Conservation (phyloP, 2,329 filamentous ascomycete species). For the Aspergillus sp. region DNA sequence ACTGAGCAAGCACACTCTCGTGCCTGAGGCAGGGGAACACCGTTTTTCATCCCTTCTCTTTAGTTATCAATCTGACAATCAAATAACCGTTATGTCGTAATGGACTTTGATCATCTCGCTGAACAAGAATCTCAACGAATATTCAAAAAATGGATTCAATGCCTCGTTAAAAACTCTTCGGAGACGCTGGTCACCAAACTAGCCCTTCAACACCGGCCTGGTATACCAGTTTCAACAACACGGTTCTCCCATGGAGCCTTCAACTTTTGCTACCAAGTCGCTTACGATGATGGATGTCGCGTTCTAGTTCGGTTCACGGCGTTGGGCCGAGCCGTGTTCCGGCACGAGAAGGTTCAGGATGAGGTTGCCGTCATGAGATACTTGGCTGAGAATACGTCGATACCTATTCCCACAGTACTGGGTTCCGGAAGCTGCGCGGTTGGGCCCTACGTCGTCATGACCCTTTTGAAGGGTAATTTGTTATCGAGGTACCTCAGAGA, state of each 20-base stretch:
- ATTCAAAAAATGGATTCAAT: slow-evolving; percentile 18
- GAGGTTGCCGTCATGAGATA: slow-evolving; percentile 9
- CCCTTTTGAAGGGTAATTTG: slow-evolving; percentile 18
- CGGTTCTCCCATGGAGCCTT: slow-evolving; percentile 23
- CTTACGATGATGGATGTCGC: slow-evolving; percentile 16
- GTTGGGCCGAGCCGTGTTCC: slow-evolving; percentile 14
- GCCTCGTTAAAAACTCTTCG: slow-evolving; percentile 14
- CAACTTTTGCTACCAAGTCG: slow-evolving; percentile 26
- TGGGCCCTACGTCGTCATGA: slow-evolving; percentile 21
- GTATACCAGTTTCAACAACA: slow-evolving; percentile 13
- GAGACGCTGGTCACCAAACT: slow-evolving; percentile 20
- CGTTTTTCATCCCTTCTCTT: not conserved
- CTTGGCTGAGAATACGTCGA: slow-evolving; percentile 3
- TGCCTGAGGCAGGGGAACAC: not conserved
- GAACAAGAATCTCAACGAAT: slow-evolving; percentile 15
- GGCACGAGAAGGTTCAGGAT: slow-evolving; percentile 18
- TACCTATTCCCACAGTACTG: slow-evolving; percentile 9
- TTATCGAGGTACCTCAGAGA: slow-evolving; percentile 18
- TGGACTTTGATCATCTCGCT: slow-evolving; percentile 20
- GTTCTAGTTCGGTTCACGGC: slow-evolving; percentile 20
- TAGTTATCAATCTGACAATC: not conserved
- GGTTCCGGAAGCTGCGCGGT: slow-evolving; percentile 14
- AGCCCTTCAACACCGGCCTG: slow-evolving; percentile 13
- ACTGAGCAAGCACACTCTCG: not conserved
- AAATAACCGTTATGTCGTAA: slow-evolving; percentile 4